Percentiles rank a stretch among this genome's conserved stretches.
These are phyloP conservation scores for Xylariomycetidae sp. DNA, from an alignment of 2,329 filamentous ascomycete species.

Conservation along the genomic window DNA sequence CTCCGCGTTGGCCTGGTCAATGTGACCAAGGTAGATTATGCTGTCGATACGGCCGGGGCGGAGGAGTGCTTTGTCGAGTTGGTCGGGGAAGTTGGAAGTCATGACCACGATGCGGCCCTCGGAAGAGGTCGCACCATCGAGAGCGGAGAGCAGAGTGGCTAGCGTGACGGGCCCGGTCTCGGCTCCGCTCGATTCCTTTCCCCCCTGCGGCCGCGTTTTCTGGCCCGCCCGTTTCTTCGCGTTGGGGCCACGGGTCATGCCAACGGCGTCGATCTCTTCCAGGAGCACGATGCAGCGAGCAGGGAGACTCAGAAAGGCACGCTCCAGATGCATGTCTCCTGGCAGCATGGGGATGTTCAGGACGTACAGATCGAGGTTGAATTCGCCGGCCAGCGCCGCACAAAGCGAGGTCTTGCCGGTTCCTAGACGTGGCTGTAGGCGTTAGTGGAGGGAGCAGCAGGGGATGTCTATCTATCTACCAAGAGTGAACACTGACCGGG, in stretches of 20 bases:
- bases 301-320: constrained; percentile 28
- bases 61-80: constrained; percentile 59
- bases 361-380: constrained; percentile 72
- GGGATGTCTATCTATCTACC: too few species aligned
- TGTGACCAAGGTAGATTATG: constrained; percentile 52
- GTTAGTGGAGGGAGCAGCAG: too few species aligned
- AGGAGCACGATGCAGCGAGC: constrained; percentile 43
- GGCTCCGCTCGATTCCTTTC: constrained; percentile 10
- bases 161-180: constrained; percentile 39
- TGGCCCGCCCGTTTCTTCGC: constrained; percentile 29
- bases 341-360: constrained; percentile 69
- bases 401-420: constrained; percentile 78
- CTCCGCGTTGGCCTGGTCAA: constrained; percentile 37
- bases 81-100: constrained; percentile 65
- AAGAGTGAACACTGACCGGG: constrained; percentile 67
- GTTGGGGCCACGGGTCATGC: too few species aligned
- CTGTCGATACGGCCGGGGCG: constrained; percentile 64
- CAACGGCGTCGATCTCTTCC: constrained; percentile 53
- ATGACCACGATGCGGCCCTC: constrained; percentile 70
- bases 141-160: constrained; percentile 63
- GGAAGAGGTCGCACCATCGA: constrained; percentile 66
- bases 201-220: constrained; percentile 9
- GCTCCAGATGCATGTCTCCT: constrained; percentile 26
- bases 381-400: constrained; percentile 63
- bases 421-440: too few species aligned